A percentile compares a stretch with the other conserved stretches of the same genome.
Evolutionary conservation across 2,329 filamentous ascomycete species (phyloP).

Genomic region (Xylaria sp.): DNA sequence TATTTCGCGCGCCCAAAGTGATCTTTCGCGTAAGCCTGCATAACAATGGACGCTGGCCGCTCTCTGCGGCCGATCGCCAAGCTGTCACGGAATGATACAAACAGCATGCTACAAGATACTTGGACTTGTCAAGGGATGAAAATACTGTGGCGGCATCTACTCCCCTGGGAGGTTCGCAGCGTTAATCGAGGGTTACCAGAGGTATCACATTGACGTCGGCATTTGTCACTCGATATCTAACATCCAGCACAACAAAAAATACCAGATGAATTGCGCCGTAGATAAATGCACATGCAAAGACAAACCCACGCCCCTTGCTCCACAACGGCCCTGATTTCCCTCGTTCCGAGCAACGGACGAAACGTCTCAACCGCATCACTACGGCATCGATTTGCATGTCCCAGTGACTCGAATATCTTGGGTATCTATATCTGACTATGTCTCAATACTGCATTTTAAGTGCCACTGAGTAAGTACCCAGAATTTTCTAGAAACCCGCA

Average conservation of each 20-base stretch:
- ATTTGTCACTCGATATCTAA: background rate
- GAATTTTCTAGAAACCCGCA: background rate
- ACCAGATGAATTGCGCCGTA: background rate
- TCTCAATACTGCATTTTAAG: background rate
- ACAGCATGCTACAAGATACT: background rate
- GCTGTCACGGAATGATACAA: background rate
- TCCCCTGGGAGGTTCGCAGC: too few relatives aligned
- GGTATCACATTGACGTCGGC: too few relatives aligned
- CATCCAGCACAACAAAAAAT: background rate
- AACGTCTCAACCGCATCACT: background rate
- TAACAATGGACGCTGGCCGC: background rate
- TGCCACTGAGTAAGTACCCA: too few relatives aligned
- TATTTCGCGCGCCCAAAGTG: background rate
- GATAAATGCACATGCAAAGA: background rate
- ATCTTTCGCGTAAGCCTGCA: background rate
- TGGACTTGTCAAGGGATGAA: background rate
- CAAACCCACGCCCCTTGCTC: conserved; percentile 4
- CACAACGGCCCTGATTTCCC: background rate
- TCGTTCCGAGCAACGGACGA: background rate
- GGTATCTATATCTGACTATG: background rate
- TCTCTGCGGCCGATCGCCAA: background rate
- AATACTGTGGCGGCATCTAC: too few relatives aligned
- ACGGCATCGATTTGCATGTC: background rate
- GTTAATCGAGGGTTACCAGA: too few relatives aligned
- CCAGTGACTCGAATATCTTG: background rate